Evolutionary conservation across 352 stramenopile genomes (phyloP).

Genomic region (Peronospora farinosa): DNA sequence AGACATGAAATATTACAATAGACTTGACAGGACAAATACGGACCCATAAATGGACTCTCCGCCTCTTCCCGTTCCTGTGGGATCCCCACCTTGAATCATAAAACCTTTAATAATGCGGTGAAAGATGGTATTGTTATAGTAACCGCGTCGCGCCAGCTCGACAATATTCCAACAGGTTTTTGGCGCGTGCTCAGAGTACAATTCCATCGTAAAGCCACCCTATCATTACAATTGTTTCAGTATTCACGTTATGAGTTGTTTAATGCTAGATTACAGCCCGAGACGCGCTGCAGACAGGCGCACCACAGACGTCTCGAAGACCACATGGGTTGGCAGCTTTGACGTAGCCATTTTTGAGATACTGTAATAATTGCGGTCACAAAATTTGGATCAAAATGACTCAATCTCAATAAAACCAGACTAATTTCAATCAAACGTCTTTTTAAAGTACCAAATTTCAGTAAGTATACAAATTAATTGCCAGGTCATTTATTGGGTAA

Average conservation of each 20-base stretch:
- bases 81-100: slow-evolving; percentile 95
- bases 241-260: neutral
- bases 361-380: no score
- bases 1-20: slow-evolving; percentile 1
- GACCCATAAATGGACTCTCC: slow-evolving; percentile 90
- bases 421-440: no score
- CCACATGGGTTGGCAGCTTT: slow-evolving; percentile 63
- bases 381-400: no score
- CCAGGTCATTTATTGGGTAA: no score
- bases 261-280: neutral
- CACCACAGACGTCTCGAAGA: slow-evolving; percentile 82
- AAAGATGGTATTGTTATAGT: slow-evolving; percentile 95
- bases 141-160: slow-evolving; percentile 87
- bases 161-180: slow-evolving; percentile 91
- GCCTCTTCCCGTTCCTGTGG: slow-evolving; percentile 88
- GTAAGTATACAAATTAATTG: no score
- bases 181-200: slow-evolving; percentile 91
- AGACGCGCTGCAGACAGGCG: neutral
- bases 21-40: neutral
- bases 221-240: slow-evolving; percentile 13
- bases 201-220: slow-evolving; percentile 89
- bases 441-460: no score
- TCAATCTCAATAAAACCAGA: no score
- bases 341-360: slow-evolving; percentile 7
- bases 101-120: slow-evolving; percentile 95